Percentiles rank a stretch among this genome's conserved stretches.
Evolutionary conservation across 2,329 filamentous ascomycete species (phyloP).

Genomic region (Cytospora paraplurivora): DNA sequence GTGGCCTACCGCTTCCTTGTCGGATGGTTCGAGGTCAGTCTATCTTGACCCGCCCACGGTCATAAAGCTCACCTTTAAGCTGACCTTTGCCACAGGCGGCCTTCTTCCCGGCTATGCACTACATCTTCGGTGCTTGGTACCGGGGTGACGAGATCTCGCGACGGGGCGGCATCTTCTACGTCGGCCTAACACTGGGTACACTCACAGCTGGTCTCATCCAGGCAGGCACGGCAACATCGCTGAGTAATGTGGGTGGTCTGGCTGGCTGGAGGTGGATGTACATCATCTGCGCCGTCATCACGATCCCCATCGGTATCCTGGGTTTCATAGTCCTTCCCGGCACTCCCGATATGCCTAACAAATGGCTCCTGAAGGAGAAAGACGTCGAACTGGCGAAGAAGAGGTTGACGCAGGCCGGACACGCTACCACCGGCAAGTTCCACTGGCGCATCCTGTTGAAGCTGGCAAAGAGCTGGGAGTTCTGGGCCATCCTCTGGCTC

Average conservation of each 20-base stretch:
- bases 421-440: slow-evolving; percentile 43
- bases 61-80: neutral
- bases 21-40: slow-evolving; percentile 50
- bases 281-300: slow-evolving; percentile 56
- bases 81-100: slow-evolving; percentile 33
- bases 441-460: slow-evolving; percentile 35
- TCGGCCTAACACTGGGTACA: slow-evolving; percentile 53
- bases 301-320: slow-evolving; percentile 54
- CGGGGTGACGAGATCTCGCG: slow-evolving; percentile 49
- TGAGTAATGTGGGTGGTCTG: slow-evolving; percentile 48
- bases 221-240: slow-evolving; percentile 43
- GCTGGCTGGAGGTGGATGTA: slow-evolving; percentile 61
- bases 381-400: slow-evolving; percentile 50
- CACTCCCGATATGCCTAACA: slow-evolving; percentile 53
- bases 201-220: slow-evolving; percentile 55
- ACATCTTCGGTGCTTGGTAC: slow-evolving; percentile 49
- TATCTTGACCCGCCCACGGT: slow-evolving; percentile 13
- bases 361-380: slow-evolving; percentile 45
- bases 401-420: slow-evolving; percentile 49
- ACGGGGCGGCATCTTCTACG: slow-evolving; percentile 54
- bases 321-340: slow-evolving; percentile 56
- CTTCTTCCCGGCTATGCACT: slow-evolving; percentile 46
- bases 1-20: slow-evolving; percentile 57
- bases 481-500: slow-evolving; percentile 53
- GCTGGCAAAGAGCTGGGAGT: slow-evolving; percentile 46